Evolutionary conservation across 139 green algal species (phyloP).

Genomic region (Micractinium conductrix): DNA sequence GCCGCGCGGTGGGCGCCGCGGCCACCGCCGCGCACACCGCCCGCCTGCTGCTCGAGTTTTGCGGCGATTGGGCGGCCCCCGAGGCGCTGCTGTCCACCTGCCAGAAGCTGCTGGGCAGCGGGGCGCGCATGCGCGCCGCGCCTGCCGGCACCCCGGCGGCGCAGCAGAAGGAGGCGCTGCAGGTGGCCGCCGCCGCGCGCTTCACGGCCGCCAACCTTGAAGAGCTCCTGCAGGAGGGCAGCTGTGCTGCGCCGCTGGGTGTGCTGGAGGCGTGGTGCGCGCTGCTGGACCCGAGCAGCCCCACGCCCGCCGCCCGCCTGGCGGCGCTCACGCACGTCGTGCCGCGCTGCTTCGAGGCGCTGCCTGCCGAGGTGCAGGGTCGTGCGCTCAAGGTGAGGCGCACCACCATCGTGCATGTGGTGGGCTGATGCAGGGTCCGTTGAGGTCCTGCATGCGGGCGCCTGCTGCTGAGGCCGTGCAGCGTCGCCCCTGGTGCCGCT

Average conservation of each 20-base stretch:
- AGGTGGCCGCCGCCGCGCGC: neutral
- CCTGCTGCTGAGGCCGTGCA: too few relatives aligned
- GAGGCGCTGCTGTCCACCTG: constrained; percentile 9
- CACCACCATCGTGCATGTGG: neutral
- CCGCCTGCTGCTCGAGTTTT: neutral
- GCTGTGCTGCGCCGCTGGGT: neutral
- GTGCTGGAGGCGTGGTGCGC: constrained; percentile 6
- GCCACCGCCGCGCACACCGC: neutral
- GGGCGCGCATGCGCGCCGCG: neutral
- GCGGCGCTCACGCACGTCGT: constrained; percentile 9
- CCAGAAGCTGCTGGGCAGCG: constrained; percentile 1
- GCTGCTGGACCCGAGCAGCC: neutral
- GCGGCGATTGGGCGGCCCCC: neutral
- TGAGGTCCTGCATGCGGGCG: too few relatives aligned
- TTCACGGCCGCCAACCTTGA: neutral
- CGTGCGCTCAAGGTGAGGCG: constrained; percentile 11
- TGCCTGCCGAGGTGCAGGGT: constrained; percentile 14
- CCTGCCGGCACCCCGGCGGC: neutral
- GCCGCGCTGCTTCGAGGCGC: neutral
- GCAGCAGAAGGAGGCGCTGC: constrained; percentile 4
- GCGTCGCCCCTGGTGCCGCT: too few relatives aligned
- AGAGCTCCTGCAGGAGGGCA: neutral
- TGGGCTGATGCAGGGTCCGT: neutral
- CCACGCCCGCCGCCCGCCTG: neutral
- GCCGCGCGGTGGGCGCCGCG: neutral